Percentiles rank a stretch among this genome's conserved stretches.
These are phyloP conservation scores for Parsonsia alboflavescens DNA, from an alignment of 257 asterid species.

Conservation along the genomic window DNA sequence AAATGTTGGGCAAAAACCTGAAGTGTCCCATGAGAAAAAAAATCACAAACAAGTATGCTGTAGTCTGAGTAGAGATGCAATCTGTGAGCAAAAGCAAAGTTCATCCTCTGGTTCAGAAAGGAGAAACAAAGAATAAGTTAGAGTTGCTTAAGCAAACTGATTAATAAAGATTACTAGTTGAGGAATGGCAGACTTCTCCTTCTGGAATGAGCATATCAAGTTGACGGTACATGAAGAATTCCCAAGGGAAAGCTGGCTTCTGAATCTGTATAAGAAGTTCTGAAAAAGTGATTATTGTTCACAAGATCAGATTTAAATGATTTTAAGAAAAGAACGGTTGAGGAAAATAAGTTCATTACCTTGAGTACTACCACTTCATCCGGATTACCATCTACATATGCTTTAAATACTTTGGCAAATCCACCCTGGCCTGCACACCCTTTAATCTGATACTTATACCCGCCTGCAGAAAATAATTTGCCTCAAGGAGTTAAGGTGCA, in stretches of 20 bases:
- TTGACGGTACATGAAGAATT: constrained; percentile 91
- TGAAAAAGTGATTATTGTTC: constrained; percentile 4
- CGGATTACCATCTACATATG: constrained; percentile 60
- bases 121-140: constrained; percentile 18
- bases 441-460: constrained; percentile 83
- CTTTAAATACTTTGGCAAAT: constrained; percentile 94
- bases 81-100: constrained; percentile 82
- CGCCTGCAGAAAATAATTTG: constrained; percentile 46
- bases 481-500: background rate
- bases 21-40: constrained; percentile 80
- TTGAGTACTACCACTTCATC: constrained; percentile 85
- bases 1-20: constrained; percentile 55
- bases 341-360: constrained; percentile 32
- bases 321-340: background rate
- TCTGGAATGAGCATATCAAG: constrained; percentile 75
- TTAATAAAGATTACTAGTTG: constrained; percentile 8
- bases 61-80: constrained; percentile 89
- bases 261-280: constrained; percentile 51
- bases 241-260: constrained; percentile 99
- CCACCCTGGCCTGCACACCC: constrained; percentile 99
- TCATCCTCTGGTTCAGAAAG: constrained; percentile 56
- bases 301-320: constrained; percentile 15
- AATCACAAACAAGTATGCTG: constrained; percentile 80
- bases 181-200: constrained; percentile 49
- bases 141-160: constrained; percentile 13